phyloP scores from a whole-genome alignment of 352 stramenopile genomes.

The Pythium sukuiense region DNA sequence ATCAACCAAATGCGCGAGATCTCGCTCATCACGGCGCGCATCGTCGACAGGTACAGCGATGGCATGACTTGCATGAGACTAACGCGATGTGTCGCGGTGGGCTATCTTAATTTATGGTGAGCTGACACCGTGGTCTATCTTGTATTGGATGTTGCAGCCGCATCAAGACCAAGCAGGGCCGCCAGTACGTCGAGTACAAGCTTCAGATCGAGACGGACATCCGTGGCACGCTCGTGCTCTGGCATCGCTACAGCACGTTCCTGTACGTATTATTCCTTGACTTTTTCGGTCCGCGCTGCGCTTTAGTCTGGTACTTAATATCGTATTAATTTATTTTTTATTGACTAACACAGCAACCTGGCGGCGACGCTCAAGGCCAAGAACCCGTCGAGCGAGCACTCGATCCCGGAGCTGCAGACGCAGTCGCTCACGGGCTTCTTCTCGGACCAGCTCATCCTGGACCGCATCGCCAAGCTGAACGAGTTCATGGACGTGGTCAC shows the following conservation, averaged over 20 bases:
- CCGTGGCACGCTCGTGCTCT: slow-evolving; percentile 80
- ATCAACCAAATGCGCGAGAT: slow-evolving; percentile 89
- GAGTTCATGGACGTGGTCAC: slow-evolving; percentile 86
- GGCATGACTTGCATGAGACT: no score
- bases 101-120: slow-evolving; percentile 2
- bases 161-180: slow-evolving; percentile 85
- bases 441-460: slow-evolving; percentile 84
- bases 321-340: neutral
- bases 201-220: slow-evolving; percentile 88
- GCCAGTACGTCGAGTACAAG: slow-evolving; percentile 89
- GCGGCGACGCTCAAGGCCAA: slow-evolving; percentile 80
- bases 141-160: slow-evolving; percentile 37
- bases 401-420: slow-evolving; percentile 82
- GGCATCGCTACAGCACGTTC: slow-evolving; percentile 90
- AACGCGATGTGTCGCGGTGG: neutral
- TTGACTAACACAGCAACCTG: slow-evolving; percentile 47
- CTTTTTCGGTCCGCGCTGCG: neutral
- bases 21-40: slow-evolving; percentile 79
- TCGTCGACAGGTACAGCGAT: slow-evolving; percentile 70
- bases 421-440: slow-evolving; percentile 81
- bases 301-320: neutral
- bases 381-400: slow-evolving; percentile 69
- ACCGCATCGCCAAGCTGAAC: slow-evolving; percentile 85
- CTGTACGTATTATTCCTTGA: slow-evolving; percentile 41
- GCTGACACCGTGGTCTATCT: neutral